A percentile compares a stretch with the other conserved stretches of the same genome.
These are phyloP conservation scores for Bidens hawaiensis DNA, from an alignment of 140 eudicot species.

Conservation along the genomic window DNA sequence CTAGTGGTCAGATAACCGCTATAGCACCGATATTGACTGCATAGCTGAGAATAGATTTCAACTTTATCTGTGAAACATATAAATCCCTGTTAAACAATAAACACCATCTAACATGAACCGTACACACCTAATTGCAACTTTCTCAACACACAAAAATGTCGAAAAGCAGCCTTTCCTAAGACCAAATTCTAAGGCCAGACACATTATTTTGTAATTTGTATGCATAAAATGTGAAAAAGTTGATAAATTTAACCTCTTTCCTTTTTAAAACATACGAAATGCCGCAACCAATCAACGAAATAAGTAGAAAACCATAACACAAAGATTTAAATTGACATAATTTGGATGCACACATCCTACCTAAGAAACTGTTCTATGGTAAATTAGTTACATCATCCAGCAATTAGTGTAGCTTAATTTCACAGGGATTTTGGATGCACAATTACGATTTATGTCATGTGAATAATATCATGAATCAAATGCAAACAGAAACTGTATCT, in stretches of 20 bases:
- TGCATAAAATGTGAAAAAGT: slow-evolving; percentile 3
- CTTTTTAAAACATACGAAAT: not conserved
- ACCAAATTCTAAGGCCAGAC: not conserved
- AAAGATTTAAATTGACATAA: no score
- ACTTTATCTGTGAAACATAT: not conserved
- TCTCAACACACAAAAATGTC: not conserved
- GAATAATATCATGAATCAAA: not conserved
- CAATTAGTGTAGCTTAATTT: no score
- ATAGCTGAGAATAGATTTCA: no score
- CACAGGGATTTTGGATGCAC: not conserved
- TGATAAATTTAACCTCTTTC: not conserved
- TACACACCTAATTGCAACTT: not conserved
- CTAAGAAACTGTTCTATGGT: no score
- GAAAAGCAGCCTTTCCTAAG: no score
- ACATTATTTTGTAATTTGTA: not conserved
- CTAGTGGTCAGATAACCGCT: no score
- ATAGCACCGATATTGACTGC: no score
- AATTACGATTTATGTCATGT: no score
- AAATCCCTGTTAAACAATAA: not conserved
- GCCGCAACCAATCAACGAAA: not conserved
- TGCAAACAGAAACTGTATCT: not conserved
- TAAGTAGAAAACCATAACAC: not conserved
- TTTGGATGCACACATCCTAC: no score
- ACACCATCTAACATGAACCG: not conserved
- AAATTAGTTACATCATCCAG: no score